Conservation (phyloP, 257 asterid genomes). For the Fraxinus excelsior region DNA sequence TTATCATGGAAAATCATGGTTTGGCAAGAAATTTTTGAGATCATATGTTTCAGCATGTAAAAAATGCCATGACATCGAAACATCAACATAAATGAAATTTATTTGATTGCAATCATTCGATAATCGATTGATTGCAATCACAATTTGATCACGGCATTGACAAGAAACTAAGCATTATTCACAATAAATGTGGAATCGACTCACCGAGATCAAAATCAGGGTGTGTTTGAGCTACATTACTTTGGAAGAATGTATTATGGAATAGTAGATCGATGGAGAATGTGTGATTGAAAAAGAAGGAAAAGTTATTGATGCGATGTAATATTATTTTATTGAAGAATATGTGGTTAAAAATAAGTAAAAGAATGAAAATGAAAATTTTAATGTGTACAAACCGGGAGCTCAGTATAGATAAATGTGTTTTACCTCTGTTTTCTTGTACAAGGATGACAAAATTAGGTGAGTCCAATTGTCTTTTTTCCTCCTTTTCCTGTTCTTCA, state of each 20-base stretch:
- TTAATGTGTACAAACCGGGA: too few species aligned
- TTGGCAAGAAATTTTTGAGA: conserved; percentile 48
- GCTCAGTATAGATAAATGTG: neutral
- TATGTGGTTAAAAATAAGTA: too few species aligned
- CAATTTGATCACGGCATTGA: neutral
- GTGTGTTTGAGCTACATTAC: too few species aligned
- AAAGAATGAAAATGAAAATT: too few species aligned
- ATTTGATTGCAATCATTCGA: too few species aligned
- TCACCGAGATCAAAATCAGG: neutral
- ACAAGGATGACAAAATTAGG: neutral
- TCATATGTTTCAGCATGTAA: conserved; percentile 59
- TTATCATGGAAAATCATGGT: conserved; percentile 35
- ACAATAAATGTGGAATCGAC: neutral
- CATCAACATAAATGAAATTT: conserved; percentile 24
- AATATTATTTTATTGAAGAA: too few species aligned
- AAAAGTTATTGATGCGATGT: too few species aligned
- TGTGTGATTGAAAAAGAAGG: too few species aligned
- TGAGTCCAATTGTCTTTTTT: neutral
- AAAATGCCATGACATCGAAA: conserved; percentile 73
- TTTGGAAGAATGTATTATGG: too few species aligned
- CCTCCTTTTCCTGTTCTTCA: neutral
- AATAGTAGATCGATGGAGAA: too few species aligned
- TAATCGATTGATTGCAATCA: neutral
- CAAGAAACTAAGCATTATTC: conserved; percentile 5
- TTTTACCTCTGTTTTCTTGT: neutral